phyloP scores from a whole-genome alignment of 2,329 filamentous ascomycete species.

The Lecanicillium sp. region DNA sequence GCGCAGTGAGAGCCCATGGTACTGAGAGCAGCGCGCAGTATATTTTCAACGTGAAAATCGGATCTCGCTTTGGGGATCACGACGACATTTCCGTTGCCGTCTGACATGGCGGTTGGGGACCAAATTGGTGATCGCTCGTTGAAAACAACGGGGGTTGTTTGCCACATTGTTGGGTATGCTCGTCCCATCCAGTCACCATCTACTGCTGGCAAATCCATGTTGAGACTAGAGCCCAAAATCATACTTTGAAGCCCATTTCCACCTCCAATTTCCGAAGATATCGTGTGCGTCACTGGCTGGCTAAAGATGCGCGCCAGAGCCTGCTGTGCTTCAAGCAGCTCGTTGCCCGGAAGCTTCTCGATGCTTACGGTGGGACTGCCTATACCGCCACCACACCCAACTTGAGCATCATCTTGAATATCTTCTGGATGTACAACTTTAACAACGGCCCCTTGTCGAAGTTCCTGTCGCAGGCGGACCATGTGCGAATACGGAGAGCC shows the following conservation, averaged over 20 bases:
- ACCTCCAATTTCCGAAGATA: slow-evolving; percentile 60
- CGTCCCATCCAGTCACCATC: slow-evolving; percentile 52
- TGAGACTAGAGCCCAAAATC: slow-evolving; percentile 44
- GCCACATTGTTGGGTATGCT: slow-evolving; percentile 47
- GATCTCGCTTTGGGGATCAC: slow-evolving; percentile 40
- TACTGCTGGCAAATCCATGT: slow-evolving; percentile 43
- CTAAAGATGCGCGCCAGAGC: slow-evolving; percentile 46
- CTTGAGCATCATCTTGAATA: slow-evolving; percentile 39
- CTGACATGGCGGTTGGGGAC: slow-evolving; percentile 38
- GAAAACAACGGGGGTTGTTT: slow-evolving; percentile 46
- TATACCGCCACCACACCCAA: slow-evolving; percentile 49
- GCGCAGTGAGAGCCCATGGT: slow-evolving; percentile 48
- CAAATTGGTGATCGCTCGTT: slow-evolving; percentile 37
- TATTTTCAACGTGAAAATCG: slow-evolving; percentile 38
- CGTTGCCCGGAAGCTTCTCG: slow-evolving; percentile 51
- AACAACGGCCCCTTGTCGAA: slow-evolving; percentile 41
- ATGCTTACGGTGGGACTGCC: slow-evolving; percentile 54
- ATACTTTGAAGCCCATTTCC: slow-evolving; percentile 54
- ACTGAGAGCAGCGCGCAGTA: slow-evolving; percentile 42
- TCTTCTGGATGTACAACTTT: slow-evolving; percentile 43
- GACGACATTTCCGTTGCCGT: slow-evolving; percentile 44
- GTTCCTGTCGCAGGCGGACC: slow-evolving; percentile 41
- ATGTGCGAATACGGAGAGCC: slow-evolving; percentile 45
- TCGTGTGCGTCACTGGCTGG: slow-evolving; percentile 44
- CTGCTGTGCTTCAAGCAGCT: slow-evolving; percentile 41